phyloP scores from a whole-genome alignment of 768 basidiomycete genomes.

The Strobilomyces echinocephalus region DNA sequence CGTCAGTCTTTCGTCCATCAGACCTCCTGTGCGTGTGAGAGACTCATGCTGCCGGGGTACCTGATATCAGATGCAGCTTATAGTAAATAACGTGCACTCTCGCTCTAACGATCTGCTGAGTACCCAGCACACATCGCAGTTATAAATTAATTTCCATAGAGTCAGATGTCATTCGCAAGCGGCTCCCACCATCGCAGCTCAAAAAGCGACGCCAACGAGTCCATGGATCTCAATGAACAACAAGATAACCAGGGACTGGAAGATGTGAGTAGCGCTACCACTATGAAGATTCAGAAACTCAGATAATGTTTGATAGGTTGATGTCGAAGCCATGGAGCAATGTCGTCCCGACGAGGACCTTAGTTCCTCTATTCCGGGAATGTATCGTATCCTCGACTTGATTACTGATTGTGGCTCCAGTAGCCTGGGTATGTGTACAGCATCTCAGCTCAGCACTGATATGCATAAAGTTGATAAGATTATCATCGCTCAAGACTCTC shows the following conservation, averaged over 20 bases:
- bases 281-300: not conserved
- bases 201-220: slow-evolving; percentile 12
- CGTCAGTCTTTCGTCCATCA: no score
- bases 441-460: not conserved
- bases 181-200: no score
- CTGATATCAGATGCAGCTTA: no score
- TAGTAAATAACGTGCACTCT: no score
- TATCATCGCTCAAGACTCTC: slow-evolving; percentile 54
- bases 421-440: slow-evolving; percentile 41
- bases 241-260: slow-evolving; percentile 8
- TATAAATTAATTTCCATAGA: no score
- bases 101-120: no score
- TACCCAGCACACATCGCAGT: no score
- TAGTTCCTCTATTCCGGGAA: slow-evolving; percentile 34
- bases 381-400: slow-evolving; percentile 52
- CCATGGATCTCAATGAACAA: slow-evolving; percentile 11
- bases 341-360: slow-evolving; percentile 17
- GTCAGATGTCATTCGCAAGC: no score
- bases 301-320: slow-evolving; percentile 9
- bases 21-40: no score
- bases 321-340: slow-evolving; percentile 11
- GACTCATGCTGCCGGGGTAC: no score
- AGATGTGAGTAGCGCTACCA: slow-evolving; percentile 6
- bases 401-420: slow-evolving; percentile 47
- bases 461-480: slow-evolving; percentile 51